Base-by-base conservation (phyloP, 495 filamentous ascomycete species). In the Hypoxylon crocopeplum region DNA sequence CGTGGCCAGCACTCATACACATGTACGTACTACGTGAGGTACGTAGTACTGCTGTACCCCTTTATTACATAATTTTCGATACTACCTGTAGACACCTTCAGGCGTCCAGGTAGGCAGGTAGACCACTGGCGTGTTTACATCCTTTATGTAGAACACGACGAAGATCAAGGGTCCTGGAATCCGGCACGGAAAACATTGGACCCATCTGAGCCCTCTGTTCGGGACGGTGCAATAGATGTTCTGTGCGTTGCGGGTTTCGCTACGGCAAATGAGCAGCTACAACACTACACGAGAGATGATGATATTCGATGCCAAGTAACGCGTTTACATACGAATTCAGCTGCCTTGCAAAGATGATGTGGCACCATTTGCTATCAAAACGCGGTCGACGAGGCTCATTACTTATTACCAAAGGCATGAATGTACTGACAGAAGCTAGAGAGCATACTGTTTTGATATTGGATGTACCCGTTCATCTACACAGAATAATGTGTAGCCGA, bases 141-240 rank as follows among this genome's bases (percentile, higher is more conserved):
- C 20, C 20, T 24, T 15, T 41, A 5, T 5, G 11, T 11, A 41
- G 16, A 24, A 41, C 20, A 25, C 17, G 42, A 32, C 22, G 30
- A 40, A 56, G 40, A 62, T 55, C 59, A 57, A 48, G 52, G 51
- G 33, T 53, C 46, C 30, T 45, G 19, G 38, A 37, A 48, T 38
- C 11, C 34, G 30, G 36, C 48, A 46, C 29, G 34, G 34, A 48
- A 32, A 27, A 30, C 42, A 42, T 13, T n/a, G 33, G 34, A 13
- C 13, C 13, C 29, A 46, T 48, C 46, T 29, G 20, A 41, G 54
- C 54, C 45, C 21, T 49, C n/a, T 49, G 21, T 12, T 45, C 30
- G 58, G 49, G 58, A 46, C 50, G 45, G 37, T 38, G 38, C 45
- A 54, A 54, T 49, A 49, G 20, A 44, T 53, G 50, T 17, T 36